Evolutionary conservation across 2,329 filamentous ascomycete species (phyloP), one percentile per base, ranked within the genome.

Genomic region (Delphinella strobiligena): DNA sequence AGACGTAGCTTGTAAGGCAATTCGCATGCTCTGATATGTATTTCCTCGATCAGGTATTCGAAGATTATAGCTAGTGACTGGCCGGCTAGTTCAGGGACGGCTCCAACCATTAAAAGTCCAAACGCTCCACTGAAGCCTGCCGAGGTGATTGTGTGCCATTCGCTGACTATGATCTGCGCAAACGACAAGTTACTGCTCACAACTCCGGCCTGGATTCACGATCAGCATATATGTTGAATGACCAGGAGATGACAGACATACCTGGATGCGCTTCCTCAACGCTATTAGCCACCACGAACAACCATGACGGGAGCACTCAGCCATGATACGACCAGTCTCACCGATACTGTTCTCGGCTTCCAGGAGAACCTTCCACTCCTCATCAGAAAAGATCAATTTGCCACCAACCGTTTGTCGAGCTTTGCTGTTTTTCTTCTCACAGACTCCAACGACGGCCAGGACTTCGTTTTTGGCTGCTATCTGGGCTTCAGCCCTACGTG

Each of bases 391-490:
- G 18, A 14, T 24, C 36, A 17, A 32, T 19, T 17, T 24, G 27
- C 22, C 22, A 27, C 22, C 12, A 27, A 7, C 22, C n/a, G n/a
- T n/a, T 27, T 27, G 22, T 7, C 22, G 22, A 27, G 22, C 22
- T 27, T 27, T 12, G 12, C 12, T 12, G 30, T 53, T 42, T 34
- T 52, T 61, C 42, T 61, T 53, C 47, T 67, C 63, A 1, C 68
- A 61, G 1, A 69, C 64, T 15, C 66, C 66, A 8, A 69, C 62
- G 0, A 66, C 60, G 15, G 60, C 62, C 4, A 68, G 55, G 1
- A 68, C 60, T 45, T 67, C 63, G 34, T 70, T 70, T 40, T 67
- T 62, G 5, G 66, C 65, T 38, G 60, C 56, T 37, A 66, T 56
- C 29, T 66, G 52, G 19, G 52, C 54, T 24, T 61, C 54, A 24